Percentiles rank a stretch among this genome's conserved stretches.
phyloP scores from a whole-genome alignment of 2,329 filamentous ascomycete genomes.

The Phyllosticta citrichinensis region DNA sequence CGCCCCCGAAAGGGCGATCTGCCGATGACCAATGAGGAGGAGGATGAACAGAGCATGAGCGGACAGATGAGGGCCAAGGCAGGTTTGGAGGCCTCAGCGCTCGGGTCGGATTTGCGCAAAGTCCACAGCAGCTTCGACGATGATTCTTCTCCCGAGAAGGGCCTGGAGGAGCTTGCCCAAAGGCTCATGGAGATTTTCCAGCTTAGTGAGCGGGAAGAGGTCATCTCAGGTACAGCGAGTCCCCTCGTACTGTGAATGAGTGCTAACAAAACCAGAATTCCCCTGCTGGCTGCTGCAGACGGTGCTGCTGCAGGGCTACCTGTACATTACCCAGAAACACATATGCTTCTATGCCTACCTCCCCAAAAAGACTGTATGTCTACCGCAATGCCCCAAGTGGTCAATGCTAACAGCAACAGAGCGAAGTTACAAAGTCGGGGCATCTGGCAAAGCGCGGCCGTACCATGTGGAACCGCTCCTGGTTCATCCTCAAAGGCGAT shows the following conservation, averaged over 20 bases:
- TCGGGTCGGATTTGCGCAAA: constrained; percentile 5
- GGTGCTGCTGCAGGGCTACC: constrained; percentile 83
- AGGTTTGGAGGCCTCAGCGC: constrained; percentile 11
- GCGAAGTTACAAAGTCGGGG: constrained; percentile 66
- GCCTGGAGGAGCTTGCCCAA: constrained; percentile 43
- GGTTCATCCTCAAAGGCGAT: constrained; percentile 87
- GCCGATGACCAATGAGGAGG: constrained; percentile 17
- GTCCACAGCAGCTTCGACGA: constrained; percentile 4
- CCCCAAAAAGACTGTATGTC: constrained; percentile 74
- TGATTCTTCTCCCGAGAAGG: not conserved
- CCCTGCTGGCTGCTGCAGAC: constrained; percentile 89
- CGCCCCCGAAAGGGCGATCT: constrained; percentile 19
- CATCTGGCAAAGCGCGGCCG: constrained; percentile 82
- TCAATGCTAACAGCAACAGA: constrained; percentile 12
- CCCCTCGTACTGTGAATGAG: not conserved
- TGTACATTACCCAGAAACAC: constrained; percentile 89
- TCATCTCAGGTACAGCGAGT: constrained; percentile 57
- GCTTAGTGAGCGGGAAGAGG: constrained; percentile 71
- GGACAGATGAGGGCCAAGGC: constrained; percentile 5
- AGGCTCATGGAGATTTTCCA: constrained; percentile 57
- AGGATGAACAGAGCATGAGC: not conserved
- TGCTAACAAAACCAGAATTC: constrained; percentile 52
- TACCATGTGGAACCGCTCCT: constrained; percentile 83
- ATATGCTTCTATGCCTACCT: constrained; percentile 96
- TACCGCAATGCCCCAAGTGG: not conserved